Conservation (phyloP, 163 green algal species). For the Scenedesmus sp. region DNA sequence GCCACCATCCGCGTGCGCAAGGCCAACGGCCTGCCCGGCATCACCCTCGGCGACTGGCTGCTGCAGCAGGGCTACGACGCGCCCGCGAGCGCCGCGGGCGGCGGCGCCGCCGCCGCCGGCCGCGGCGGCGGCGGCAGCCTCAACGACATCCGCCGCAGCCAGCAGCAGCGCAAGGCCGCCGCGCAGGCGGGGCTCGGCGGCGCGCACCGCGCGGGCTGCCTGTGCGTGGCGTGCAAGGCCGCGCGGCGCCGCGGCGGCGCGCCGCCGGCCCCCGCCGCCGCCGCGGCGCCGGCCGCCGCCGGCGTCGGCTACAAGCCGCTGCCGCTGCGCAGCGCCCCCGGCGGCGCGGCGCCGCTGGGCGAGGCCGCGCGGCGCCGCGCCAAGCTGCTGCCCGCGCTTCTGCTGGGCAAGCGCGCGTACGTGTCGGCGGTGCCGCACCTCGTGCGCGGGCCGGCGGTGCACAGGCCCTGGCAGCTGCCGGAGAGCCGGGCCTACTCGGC, state of each 20-base stretch:
- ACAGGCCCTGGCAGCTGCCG: slow-evolving; percentile 56
- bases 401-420: slow-evolving; percentile 82
- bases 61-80: slow-evolving; percentile 58
- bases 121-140: slow-evolving; percentile 1
- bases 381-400: slow-evolving; percentile 11
- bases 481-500: slow-evolving; percentile 52
- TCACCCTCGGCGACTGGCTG: slow-evolving; percentile 86
- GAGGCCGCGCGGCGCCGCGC: background rate
- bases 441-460: slow-evolving; percentile 46
- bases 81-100: background rate
- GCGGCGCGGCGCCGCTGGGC: too few relatives aligned
- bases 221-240: slow-evolving; percentile 88
- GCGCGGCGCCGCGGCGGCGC: slow-evolving; percentile 45
- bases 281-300: too few relatives aligned
- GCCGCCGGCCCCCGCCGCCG: background rate
- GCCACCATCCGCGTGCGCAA: slow-evolving; percentile 68
- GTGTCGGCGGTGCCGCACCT: slow-evolving; percentile 73
- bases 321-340: too few relatives aligned
- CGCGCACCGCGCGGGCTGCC: slow-evolving; percentile 69
- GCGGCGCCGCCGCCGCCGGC: background rate
- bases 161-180: background rate
- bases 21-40: slow-evolving; percentile 58
- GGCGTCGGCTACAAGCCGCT: too few relatives aligned
- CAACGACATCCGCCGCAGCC: slow-evolving; percentile 39
- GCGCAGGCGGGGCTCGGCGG: slow-evolving; percentile 3